Conservation (phyloP, 441 rosid genomes). For the Gossypium schwendimanii region DNA sequence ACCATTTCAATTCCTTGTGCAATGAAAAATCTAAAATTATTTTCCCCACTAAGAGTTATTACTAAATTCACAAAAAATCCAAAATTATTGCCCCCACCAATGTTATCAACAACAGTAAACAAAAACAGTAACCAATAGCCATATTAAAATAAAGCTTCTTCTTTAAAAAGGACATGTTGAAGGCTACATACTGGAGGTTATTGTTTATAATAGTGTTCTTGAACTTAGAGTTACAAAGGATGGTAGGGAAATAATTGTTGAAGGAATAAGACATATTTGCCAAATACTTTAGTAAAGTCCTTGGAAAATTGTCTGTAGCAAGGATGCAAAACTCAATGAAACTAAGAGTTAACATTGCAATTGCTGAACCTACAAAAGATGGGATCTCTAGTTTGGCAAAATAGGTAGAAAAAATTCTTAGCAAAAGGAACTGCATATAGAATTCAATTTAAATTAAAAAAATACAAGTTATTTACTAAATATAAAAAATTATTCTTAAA, state of each 20-base stretch:
- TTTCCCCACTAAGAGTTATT: too few species aligned
- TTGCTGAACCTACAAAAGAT: conserved; percentile 56
- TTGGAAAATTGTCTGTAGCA: conserved; percentile 73
- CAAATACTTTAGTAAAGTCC: not conserved
- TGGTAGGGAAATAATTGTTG: conserved; percentile 31
- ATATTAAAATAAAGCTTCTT: not conserved
- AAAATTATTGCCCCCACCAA: too few species aligned
- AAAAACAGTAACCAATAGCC: too few species aligned
- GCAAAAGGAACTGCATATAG: too few species aligned
- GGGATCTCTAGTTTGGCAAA: not conserved
- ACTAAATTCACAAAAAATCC: too few species aligned
- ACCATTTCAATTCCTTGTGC: too few species aligned
- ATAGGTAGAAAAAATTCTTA: too few species aligned
- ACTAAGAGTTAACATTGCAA: conserved; percentile 57
- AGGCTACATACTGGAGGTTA: conserved; percentile 50
- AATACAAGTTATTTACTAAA: too few species aligned
- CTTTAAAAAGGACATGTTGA: conserved; percentile 30
- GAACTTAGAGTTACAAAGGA: conserved; percentile 53
- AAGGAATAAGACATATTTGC: conserved; percentile 57
- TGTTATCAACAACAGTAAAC: too few species aligned
- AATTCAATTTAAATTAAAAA: too few species aligned
- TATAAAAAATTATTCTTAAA: too few species aligned
- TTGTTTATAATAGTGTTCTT: conserved; percentile 57
- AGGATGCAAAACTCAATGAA: conserved; percentile 63
- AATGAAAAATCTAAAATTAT: too few species aligned